Conservation (phyloP, 2,329 filamentous ascomycete species). For the Clarireedia hainanense region DNA sequence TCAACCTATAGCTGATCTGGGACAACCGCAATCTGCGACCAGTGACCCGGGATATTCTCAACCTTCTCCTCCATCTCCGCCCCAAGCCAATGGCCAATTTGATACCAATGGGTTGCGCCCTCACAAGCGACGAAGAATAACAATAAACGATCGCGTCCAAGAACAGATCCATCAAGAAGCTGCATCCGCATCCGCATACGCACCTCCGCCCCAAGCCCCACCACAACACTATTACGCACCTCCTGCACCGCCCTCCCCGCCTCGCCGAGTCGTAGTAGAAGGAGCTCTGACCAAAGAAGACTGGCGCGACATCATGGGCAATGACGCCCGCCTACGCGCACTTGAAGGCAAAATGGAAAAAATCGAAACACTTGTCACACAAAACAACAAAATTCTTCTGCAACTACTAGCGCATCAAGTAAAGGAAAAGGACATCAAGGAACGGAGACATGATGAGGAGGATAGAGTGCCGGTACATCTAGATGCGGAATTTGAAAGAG, state of each 20-base stretch:
- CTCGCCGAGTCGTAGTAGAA: constrained; percentile 26
- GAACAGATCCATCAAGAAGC: constrained; percentile 23
- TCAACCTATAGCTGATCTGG: constrained; percentile 14
- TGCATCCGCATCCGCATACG: constrained; percentile 14
- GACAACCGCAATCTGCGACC: constrained; percentile 8
- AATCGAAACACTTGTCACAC: constrained; percentile 26
- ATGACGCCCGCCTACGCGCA: constrained; percentile 25
- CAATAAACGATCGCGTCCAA: constrained; percentile 23
- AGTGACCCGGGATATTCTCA: constrained; percentile 13
- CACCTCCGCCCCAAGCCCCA: constrained; percentile 1
- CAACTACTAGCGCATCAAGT: constrained; percentile 23
- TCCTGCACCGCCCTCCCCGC: constrained; percentile 24
- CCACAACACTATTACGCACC: constrained; percentile 9
- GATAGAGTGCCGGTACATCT: constrained; percentile 29
- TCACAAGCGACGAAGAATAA: constrained; percentile 24
- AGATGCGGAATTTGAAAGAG: constrained; percentile 29
- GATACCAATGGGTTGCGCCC: constrained; percentile 25
- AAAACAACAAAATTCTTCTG: constrained; percentile 28
- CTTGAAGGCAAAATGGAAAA: constrained; percentile 28
- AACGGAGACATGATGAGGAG: constrained; percentile 22
- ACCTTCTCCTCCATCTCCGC: constrained; percentile 1
- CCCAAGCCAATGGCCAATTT: constrained; percentile 10
- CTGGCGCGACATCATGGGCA: constrained; percentile 29
- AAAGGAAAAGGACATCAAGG: constrained; percentile 13
- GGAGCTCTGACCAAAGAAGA: constrained; percentile 28